Conservation (phyloP, 2,329 filamentous ascomycete species). For the Beauveria australis region DNA sequence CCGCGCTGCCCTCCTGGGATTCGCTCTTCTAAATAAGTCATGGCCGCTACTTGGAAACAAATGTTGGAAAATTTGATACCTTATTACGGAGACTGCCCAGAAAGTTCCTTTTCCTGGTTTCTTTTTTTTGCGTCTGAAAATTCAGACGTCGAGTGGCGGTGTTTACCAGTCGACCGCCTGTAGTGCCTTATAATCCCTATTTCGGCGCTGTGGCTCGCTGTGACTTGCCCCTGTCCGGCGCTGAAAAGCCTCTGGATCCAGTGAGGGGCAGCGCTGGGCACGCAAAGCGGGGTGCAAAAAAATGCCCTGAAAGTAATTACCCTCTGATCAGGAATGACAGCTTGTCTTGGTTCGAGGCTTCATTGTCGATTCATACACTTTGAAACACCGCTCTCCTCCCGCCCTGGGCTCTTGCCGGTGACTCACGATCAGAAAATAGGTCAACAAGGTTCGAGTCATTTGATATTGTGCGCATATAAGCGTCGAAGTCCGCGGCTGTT, state of each 20-base stretch:
- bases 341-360: conserved; percentile 3
- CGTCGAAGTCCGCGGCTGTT: background rate
- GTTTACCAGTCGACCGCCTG: background rate
- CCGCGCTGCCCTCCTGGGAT: too few relatives aligned
- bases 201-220: background rate
- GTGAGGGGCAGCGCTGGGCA: conserved; percentile 9
- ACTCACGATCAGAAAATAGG: background rate
- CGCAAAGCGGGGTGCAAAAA: conserved; percentile 10
- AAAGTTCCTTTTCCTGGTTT: too few relatives aligned
- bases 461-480: background rate
- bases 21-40: too few relatives aligned
- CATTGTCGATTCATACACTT: background rate
- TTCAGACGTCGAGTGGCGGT: too few relatives aligned
- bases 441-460: background rate
- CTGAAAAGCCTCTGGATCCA: background rate
- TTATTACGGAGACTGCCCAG: too few relatives aligned
- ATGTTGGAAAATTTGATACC: too few relatives aligned
- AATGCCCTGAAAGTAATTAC: background rate
- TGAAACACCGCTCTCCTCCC: background rate
- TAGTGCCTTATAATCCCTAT: background rate
- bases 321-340: conserved; percentile 6
- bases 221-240: background rate
- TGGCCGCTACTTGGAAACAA: too few relatives aligned
- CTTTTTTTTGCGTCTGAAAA: too few relatives aligned
- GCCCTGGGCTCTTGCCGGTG: conserved; percentile 5